Conservation (phyloP, 2,329 filamentous ascomycete genomes). For the Microcyclospora tardicrescens region DNA sequence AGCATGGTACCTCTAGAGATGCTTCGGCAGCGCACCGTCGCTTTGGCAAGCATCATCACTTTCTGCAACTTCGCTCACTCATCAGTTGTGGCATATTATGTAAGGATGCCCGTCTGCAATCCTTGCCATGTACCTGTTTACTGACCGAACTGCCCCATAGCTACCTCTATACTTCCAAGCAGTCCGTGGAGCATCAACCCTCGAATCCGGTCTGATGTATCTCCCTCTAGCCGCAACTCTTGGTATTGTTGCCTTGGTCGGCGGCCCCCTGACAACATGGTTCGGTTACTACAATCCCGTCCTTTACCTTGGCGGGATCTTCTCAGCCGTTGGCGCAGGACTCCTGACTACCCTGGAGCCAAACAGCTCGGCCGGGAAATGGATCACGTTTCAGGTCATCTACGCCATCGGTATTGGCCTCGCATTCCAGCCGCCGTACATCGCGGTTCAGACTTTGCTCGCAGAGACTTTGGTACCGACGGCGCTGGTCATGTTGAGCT, state of each 20-base stretch:
- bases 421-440: slow-evolving; percentile 22
- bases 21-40: slow-evolving; percentile 32
- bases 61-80: slow-evolving; percentile 20
- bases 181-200: slow-evolving; percentile 29
- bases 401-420: slow-evolving; percentile 18
- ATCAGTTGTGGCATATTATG: slow-evolving; percentile 33
- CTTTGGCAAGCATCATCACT: slow-evolving; percentile 29
- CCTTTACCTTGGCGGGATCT: slow-evolving; percentile 4
- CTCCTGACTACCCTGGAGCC: slow-evolving; percentile 13
- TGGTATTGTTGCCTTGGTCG: slow-evolving; percentile 22
- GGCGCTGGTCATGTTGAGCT: slow-evolving; percentile 21
- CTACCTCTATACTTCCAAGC: slow-evolving; percentile 42
- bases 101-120: slow-evolving; percentile 17
- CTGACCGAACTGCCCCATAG: slow-evolving; percentile 21
- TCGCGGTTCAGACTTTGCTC: slow-evolving; percentile 11
- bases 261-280: slow-evolving; percentile 2
- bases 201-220: slow-evolving; percentile 28
- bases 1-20: slow-evolving; percentile 3
- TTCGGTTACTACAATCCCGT: slow-evolving; percentile 9
- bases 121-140: slow-evolving; percentile 14
- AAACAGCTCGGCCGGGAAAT: slow-evolving; percentile 13
- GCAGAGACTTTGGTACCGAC: slow-evolving; percentile 1
- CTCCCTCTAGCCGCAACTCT: slow-evolving; percentile 34
- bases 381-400: slow-evolving; percentile 24
- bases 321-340: slow-evolving; percentile 7